Base-by-base conservation (phyloP, 2,329 filamentous ascomycete genomes). In the Fusarium virguliforme region DNA sequence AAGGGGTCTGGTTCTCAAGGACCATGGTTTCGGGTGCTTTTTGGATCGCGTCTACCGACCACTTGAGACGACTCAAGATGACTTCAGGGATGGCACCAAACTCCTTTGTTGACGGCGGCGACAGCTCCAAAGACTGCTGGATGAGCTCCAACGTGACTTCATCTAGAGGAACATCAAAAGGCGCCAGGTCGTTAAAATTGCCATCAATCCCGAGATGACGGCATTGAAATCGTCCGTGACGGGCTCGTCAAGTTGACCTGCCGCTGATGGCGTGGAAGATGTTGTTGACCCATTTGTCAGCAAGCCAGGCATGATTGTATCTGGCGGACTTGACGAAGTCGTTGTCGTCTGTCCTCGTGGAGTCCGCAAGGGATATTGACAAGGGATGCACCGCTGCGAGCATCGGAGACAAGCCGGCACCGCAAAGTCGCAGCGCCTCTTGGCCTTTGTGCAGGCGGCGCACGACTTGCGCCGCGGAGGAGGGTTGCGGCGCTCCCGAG, bases 401-500 rank as follows among this genome's bases (percentile, higher is more conserved):
- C 88, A 90, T 46, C 88, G 83, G 15, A 83, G 77, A 71, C 88
- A 91, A 12, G 81, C 74, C 2, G 88, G 88, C 13, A 83, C 74
- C 18, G 81, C 82, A 38, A 86, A 83, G 69, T 88, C 85, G 75
- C 88, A 90, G 53, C 85, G 85, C 13, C 88, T 83, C 76, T 90
- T 90, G 26, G 87, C 83, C 71, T 83, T 85, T 53, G 84, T 87
- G 78, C 88, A 90, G 28, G 85, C 83, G 4, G 83, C 79, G 72
- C 88, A 90, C 4, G 88, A 87, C 77, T 88, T 90, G 51, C 87
- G 85, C 62, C 84, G 78, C 5, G 83, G 83, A 48, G 82, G 85
- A 35, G 83, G 84, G 76, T 85, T 85, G 28, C 68, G 78, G 59
- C 80, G 81, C 75, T 85, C 83, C 37, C 74, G 70, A 9, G 76